Evolutionary conservation across 495 filamentous ascomycete genomes (phyloP).

Genomic region (Penicillium desertorum): DNA sequence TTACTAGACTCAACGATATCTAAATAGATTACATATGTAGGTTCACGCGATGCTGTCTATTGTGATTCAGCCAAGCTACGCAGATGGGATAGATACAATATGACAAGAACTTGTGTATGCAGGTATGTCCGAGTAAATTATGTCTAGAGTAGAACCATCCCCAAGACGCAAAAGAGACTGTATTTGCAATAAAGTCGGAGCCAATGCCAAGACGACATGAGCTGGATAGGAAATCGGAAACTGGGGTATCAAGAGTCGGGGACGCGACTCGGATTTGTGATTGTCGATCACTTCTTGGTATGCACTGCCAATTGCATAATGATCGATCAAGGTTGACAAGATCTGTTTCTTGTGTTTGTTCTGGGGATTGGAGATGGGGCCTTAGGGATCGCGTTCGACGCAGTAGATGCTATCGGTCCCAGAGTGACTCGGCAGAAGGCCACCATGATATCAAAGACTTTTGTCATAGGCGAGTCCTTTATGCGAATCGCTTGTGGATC

Average conservation of each 20-base stretch:
- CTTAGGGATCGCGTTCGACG: background rate
- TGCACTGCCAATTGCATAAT: constrained; percentile 8
- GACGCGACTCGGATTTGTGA: constrained; percentile 23
- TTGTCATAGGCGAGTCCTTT: constrained; percentile 11
- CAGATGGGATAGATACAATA: background rate
- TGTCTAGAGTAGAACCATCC: constrained; percentile 6
- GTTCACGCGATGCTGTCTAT: background rate
- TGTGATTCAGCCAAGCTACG: background rate
- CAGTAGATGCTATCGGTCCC: background rate
- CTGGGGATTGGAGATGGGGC: background rate
- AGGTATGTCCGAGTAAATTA: constrained; percentile 7
- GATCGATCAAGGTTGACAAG: constrained; percentile 7
- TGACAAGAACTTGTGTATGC: background rate
- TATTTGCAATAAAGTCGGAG: constrained; percentile 14
- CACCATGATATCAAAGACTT: constrained; percentile 3
- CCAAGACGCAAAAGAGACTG: constrained; percentile 12
- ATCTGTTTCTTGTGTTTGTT: constrained; percentile 5
- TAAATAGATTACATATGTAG: background rate
- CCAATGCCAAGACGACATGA: constrained; percentile 18
- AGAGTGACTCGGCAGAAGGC: background rate
- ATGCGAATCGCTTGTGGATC: constrained; percentile 96
- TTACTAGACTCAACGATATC: background rate
- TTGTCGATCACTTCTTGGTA: constrained; percentile 17
- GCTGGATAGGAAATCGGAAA: constrained; percentile 19
- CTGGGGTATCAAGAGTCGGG: constrained; percentile 46